These are phyloP conservation scores for Globisporangium acanthophoron DNA, from an alignment of 352 stramenopile species.

Conservation along the genomic window DNA sequence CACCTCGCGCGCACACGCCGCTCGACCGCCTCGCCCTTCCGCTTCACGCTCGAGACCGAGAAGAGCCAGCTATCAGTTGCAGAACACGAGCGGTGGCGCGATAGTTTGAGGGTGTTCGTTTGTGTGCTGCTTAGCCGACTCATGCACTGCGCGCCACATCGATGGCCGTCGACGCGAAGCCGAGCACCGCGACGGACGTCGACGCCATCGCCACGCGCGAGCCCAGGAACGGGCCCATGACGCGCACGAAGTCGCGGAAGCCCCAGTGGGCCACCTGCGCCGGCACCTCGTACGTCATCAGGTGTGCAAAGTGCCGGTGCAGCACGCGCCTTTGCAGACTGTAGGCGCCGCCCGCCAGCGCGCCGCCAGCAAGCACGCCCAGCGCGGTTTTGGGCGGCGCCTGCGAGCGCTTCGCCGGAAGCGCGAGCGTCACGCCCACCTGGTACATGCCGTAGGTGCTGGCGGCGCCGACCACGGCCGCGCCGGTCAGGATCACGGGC, in stretches of 20 bases:
- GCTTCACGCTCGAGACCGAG: too few species aligned
- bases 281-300: slow-evolving; percentile 68
- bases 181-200: slow-evolving; percentile 56
- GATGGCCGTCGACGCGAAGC: slow-evolving; percentile 61
- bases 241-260: slow-evolving; percentile 64
- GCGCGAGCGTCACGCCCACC: slow-evolving; percentile 35
- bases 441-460: slow-evolving; percentile 73
- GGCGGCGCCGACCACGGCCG: slow-evolving; percentile 29
- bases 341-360: slow-evolving; percentile 40
- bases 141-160: slow-evolving; percentile 19
- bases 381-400: slow-evolving; percentile 40
- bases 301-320: slow-evolving; percentile 49
- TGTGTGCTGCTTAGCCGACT: neutral
- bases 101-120: neutral
- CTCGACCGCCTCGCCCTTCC: too few species aligned
- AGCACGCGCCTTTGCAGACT: slow-evolving; percentile 43
- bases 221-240: slow-evolving; percentile 47
- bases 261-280: slow-evolving; percentile 58
- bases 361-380: slow-evolving; percentile 24
- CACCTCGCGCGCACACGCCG: too few species aligned
- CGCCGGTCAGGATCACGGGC: slow-evolving; percentile 59
- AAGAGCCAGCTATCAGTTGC: too few species aligned
- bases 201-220: slow-evolving; percentile 66
- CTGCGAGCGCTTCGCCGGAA: slow-evolving; percentile 22
- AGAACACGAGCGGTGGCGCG: too few species aligned